Conservation (phyloP, 306 rosid species). For the Cicer judaicum region DNA sequence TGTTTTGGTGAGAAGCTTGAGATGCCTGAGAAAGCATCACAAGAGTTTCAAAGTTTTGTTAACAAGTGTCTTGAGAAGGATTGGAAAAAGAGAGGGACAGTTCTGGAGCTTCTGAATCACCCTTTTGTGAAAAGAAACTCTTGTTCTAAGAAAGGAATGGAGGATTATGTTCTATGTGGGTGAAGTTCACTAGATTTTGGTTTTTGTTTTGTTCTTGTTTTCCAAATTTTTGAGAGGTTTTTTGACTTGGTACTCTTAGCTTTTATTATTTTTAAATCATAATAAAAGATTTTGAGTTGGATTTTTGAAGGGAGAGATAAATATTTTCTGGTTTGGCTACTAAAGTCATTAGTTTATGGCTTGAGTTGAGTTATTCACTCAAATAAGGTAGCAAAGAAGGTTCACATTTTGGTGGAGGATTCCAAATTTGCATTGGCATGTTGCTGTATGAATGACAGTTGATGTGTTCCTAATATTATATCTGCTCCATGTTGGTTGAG, state of each 20-base stretch:
- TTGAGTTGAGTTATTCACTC: background rate
- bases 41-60: slow-evolving; percentile 56
- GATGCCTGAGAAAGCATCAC: slow-evolving; percentile 59
- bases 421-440: slow-evolving; percentile 3
- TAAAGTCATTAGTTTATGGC: background rate
- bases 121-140: slow-evolving; percentile 50
- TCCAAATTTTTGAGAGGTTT: background rate
- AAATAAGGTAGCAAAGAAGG: background rate
- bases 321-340: too few species aligned
- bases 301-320: too few species aligned
- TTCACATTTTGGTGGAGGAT: background rate
- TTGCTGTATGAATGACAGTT: background rate
- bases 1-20: slow-evolving; percentile 60
- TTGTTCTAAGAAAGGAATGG: slow-evolving; percentile 26
- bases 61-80: slow-evolving; percentile 71
- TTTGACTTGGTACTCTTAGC: background rate
- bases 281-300: background rate
- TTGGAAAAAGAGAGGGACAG: slow-evolving; percentile 73
- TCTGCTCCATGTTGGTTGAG: background rate
- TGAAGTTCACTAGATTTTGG: slow-evolving; percentile 14
- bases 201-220: background rate
- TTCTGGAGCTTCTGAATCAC: slow-evolving; percentile 62
- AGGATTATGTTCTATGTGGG: slow-evolving; percentile 36
- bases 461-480: background rate
- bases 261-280: slow-evolving; percentile 14